These are phyloP conservation scores for Exophiala mesophila DNA, from an alignment of 2,329 filamentous ascomycete genomes.

Conservation along the genomic window DNA sequence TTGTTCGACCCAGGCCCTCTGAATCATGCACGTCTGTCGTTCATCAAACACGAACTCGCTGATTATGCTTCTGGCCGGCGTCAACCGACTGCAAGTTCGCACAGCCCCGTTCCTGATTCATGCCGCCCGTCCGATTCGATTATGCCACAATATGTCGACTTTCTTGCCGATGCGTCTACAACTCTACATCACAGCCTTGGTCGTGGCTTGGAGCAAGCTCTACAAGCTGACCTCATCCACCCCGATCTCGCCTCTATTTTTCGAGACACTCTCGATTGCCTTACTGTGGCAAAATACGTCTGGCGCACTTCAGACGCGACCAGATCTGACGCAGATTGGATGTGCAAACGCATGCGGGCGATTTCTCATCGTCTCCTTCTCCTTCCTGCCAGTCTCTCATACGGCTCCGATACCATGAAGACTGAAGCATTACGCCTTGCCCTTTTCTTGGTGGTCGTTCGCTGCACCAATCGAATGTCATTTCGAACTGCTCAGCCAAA, in stretches of 20 bases:
- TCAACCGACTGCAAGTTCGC: background rate
- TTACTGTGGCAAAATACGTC: slow-evolving; percentile 13
- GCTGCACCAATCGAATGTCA: slow-evolving; percentile 10
- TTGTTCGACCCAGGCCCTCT: slow-evolving; percentile 13
- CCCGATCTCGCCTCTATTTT: slow-evolving; percentile 5
- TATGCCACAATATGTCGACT: slow-evolving; percentile 9
- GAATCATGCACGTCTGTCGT: background rate
- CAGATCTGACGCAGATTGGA: slow-evolving; percentile 12
- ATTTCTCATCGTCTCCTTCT: slow-evolving; percentile 9
- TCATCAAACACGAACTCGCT: slow-evolving; percentile 8
- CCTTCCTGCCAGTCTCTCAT: slow-evolving; percentile 2
- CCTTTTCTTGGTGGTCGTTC: slow-evolving; percentile 6
- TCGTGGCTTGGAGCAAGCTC: slow-evolving; percentile 7
- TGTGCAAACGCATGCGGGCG: slow-evolving; percentile 14
- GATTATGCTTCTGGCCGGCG: background rate
- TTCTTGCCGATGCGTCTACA: slow-evolving; percentile 7
- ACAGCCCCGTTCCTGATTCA: slow-evolving; percentile 3
- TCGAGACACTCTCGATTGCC: slow-evolving; percentile 12
- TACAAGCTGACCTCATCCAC: slow-evolving; percentile 3
- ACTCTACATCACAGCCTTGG: slow-evolving; percentile 8
- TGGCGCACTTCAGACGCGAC: slow-evolving; percentile 14
- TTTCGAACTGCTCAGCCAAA: slow-evolving; percentile 12
- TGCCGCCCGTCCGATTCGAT: slow-evolving; percentile 2
- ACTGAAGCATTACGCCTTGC: slow-evolving; percentile 9
- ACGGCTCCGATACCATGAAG: background rate